Evolutionary conservation across 2,329 filamentous ascomycete species (phyloP).

Genomic region (Epichloe festucae): DNA sequence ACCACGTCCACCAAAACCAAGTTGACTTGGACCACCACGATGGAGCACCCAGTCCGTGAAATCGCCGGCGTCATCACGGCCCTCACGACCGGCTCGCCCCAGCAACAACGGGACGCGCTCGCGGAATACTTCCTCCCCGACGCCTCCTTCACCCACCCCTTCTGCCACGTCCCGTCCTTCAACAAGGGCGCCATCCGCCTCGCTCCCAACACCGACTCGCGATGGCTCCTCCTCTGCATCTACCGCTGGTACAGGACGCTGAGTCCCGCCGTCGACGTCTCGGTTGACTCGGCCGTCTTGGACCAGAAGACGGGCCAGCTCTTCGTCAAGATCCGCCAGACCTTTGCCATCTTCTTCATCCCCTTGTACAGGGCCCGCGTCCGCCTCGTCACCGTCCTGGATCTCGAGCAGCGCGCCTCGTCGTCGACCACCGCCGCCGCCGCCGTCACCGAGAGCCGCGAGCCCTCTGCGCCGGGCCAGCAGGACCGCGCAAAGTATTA

Average conservation of each 20-base stretch:
- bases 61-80: conserved; percentile 53
- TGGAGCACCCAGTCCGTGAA: conserved; percentile 30
- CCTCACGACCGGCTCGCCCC: conserved; percentile 54
- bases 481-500: conserved; percentile 40
- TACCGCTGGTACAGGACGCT: conserved; percentile 80
- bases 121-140: conserved; percentile 60
- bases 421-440: too few relatives aligned
- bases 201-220: conserved; percentile 40
- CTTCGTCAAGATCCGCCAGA: conserved; percentile 61
- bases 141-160: conserved; percentile 65
- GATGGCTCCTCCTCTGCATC: conserved; percentile 53
- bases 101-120: conserved; percentile 51
- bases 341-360: conserved; percentile 65
- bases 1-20: not conserved
- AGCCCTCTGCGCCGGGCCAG: conserved; percentile 9
- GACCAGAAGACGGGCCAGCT: conserved; percentile 54
- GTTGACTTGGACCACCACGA: not conserved
- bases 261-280: conserved; percentile 57
- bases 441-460: conserved; percentile 4
- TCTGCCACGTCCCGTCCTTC: conserved; percentile 55
- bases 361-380: conserved; percentile 62
- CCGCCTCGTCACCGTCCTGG: conserved; percentile 53
- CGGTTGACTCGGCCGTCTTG: conserved; percentile 52
- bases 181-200: conserved; percentile 27
- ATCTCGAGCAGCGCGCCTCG: conserved; percentile 35